Evolutionary conservation across 345 rosid genomes (phyloP), one percentile per base, ranked within the genome.

Genomic region (Kandelia obovata): DNA sequence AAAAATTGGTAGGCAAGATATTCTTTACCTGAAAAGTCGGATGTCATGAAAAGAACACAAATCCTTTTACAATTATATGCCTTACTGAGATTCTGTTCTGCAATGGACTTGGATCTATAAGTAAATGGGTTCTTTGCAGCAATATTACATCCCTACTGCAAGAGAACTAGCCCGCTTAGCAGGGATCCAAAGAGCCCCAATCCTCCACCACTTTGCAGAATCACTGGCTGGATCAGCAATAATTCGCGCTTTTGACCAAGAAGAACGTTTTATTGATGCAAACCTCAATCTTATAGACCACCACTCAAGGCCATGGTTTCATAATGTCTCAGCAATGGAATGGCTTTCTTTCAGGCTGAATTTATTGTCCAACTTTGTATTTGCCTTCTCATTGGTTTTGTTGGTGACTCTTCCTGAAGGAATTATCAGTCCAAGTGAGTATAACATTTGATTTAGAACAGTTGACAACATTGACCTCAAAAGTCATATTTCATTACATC

Each of bases 231-330:
- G 98, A 19, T 92, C 97, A 46, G 88, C 94, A 67, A 84, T 92
- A 37, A 91, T 93, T 69, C 94, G 96, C 21, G 94, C 97, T 47
- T 93, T 91, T 80, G 89, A 85, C 71, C 94, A 89, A 70, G 81
- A 69, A 77, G 83, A 75, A 1, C 91, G 98, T 21, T 93, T 93
- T 77, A 75, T 73, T 51, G 62, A 66, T 72, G 78, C 86, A 66
- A 93, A 93, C 71, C 92, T 91, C 30, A 66, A 55, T 61, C 96
- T 91, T 37, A 72, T 91, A 64, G 92, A 93, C 75, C 80, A 73
- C 71, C 92, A 86, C 76, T 91, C 98, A 23, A 89, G 92, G 78
- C 94, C 98, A 66, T 93, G 96, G 98, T 93, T 93, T 80, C 94
- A 93, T 75, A 82, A 80, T 71, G 71, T 78, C 61, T 76, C 97